Percentiles rank a stretch among this genome's conserved stretches.
These are phyloP conservation scores for Boletus rex-veris DNA, from an alignment of 768 basidiomycete species.

Conservation along the genomic window DNA sequence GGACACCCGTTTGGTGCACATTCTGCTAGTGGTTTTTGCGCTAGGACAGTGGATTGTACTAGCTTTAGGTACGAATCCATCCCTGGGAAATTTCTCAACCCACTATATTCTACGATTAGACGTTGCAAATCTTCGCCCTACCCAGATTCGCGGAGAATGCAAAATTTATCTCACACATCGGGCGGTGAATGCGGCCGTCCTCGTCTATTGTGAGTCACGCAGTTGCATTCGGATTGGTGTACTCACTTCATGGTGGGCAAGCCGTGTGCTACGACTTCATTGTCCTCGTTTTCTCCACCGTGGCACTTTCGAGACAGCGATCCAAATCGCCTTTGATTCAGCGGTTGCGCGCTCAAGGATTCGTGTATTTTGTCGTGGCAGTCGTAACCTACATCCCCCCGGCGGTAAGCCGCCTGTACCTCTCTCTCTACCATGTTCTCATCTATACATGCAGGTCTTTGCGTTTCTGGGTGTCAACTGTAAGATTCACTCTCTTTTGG, in stretches of 20 bases:
- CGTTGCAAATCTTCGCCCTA: slow-evolving; percentile 4
- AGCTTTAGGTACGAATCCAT: slow-evolving; percentile 6
- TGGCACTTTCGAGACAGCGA: slow-evolving; percentile 11
- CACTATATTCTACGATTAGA: slow-evolving; percentile 8
- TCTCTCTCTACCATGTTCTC: background rate
- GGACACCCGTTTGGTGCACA: slow-evolving; percentile 11
- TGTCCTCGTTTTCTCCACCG: slow-evolving; percentile 16
- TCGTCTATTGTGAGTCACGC: slow-evolving; percentile 19
- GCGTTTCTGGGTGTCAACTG: background rate
- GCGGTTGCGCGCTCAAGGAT: slow-evolving; percentile 17
- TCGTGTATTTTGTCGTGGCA: slow-evolving; percentile 19
- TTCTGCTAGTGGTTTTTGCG: slow-evolving; percentile 7
- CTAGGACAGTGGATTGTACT: slow-evolving; percentile 25
- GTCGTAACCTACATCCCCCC: slow-evolving; percentile 17
- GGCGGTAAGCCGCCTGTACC: background rate
- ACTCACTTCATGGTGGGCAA: slow-evolving; percentile 4
- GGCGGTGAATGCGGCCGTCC: slow-evolving; percentile 4
- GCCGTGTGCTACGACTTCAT: slow-evolving; percentile 22
- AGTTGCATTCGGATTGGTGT: background rate
- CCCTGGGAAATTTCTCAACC: background rate
- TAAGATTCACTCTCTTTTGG: background rate
- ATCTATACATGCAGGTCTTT: slow-evolving; percentile 10
- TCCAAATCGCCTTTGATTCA: slow-evolving; percentile 18
- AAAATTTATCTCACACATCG: background rate
- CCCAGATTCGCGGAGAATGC: background rate